Evolutionary conservation across 371 early-diverging fungal species (phyloP), one percentile per base, ranked within the genome.

Genomic region (Syncephalastrum sp.): DNA sequence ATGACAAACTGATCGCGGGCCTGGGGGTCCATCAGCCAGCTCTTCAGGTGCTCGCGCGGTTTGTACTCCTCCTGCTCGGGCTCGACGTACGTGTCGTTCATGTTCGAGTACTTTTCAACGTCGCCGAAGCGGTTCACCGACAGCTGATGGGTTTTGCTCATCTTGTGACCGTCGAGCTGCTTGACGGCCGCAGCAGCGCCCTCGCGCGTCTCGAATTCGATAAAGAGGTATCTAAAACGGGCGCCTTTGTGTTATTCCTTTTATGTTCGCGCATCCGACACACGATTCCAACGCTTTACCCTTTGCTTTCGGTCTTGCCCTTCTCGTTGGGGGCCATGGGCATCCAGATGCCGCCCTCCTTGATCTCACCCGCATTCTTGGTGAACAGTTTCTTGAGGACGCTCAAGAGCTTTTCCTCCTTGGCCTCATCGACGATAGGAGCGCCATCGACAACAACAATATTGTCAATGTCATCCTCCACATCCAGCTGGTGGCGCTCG

Each of bases 1-100:
- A 92, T 79, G 33, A 88, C 93, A 69, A 90, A 93, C 79, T 99
- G 97, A 75, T 99, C 97, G 53, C 99, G 85, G 21, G 89, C 88
- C 47, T 77, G 67, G 38, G 82, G 83, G 75, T 99, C 98, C 50
- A 84, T 78, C 63, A 99, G 81, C 94, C 95, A 96, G 60, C 89
- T 86, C 67, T 86, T 83, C 53, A 97, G 74, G 65, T 98, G 95
- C 63, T 95, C 97, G 75, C 88, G 88, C 69, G 91, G 87, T 8
- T 62, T 65, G 64, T 85, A 93, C 50, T 81, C 79, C 61, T 90
- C 90, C 52, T 77, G 81, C 46, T 75, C 72, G 16, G 90, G 85
- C 50, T 85, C 83, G 21, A 79, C 79, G 68, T 86, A 97, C 63
- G 82, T 82, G 63, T 96, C 95, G 57, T 80, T 74, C 55, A 93